Evolutionary conservation across 148 eudicot genomes (phyloP).

Genomic region (Pouteria glomerata): DNA sequence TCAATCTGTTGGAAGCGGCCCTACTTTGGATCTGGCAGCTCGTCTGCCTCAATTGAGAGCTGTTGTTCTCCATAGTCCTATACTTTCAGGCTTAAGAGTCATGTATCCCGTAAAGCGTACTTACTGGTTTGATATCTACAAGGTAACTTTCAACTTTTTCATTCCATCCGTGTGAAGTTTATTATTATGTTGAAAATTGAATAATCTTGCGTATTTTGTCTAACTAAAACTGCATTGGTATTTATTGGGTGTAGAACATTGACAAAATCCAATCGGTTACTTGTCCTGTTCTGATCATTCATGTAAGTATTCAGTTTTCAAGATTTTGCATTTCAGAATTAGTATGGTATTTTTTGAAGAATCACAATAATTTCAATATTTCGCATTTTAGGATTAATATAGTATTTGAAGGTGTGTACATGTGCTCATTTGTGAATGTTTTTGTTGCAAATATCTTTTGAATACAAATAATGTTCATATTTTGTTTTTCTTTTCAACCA

Average conservation of each 20-base stretch:
- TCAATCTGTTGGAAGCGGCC: constrained; percentile 76
- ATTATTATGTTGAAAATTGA: background rate
- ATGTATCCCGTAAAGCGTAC: constrained; percentile 63
- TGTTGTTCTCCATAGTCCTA: constrained; percentile 66
- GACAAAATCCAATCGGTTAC: constrained; percentile 59
- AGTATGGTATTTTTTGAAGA: background rate
- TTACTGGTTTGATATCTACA: constrained; percentile 72
- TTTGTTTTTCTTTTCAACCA: background rate
- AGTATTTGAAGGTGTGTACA: no score
- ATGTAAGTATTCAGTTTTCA: constrained; percentile 46
- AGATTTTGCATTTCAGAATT: background rate
- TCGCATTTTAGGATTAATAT: background rate
- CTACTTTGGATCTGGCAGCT: constrained; percentile 63
- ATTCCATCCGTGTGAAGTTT: background rate
- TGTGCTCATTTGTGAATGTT: no score
- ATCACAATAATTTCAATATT: background rate
- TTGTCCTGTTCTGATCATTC: constrained; percentile 63
- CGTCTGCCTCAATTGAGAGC: constrained; percentile 66
- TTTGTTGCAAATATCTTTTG: background rate
- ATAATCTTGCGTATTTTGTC: background rate
- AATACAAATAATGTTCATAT: background rate
- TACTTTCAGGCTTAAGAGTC: constrained; percentile 63
- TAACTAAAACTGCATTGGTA: background rate
- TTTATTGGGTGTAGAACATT: constrained; percentile 49
- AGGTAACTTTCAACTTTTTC: constrained; percentile 27